These are phyloP conservation scores for Wallacemonas rigidus DNA, from an alignment of 208 protist species.

Conservation along the genomic window DNA sequence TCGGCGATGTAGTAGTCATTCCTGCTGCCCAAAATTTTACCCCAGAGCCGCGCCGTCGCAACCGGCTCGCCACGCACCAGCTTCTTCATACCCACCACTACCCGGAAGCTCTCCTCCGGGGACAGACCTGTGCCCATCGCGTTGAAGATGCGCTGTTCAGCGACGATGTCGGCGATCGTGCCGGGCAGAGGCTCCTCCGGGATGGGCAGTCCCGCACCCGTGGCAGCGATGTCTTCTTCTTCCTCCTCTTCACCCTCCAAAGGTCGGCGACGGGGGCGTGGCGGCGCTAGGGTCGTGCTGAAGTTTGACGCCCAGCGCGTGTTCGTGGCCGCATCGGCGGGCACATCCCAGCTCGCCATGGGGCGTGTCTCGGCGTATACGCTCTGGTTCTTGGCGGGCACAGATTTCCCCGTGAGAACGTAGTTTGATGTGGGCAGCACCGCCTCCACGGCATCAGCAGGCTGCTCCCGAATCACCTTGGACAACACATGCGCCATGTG, in stretches of 20 bases:
- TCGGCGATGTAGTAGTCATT: constrained; percentile 93
- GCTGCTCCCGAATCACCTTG: constrained; percentile 73
- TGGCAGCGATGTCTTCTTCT: constrained; percentile 41
- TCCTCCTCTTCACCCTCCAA: constrained; percentile 74
- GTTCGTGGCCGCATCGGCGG: constrained; percentile 62
- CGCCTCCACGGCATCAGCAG: constrained; percentile 64
- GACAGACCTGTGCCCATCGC: constrained; percentile 76
- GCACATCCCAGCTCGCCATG: constrained; percentile 57
- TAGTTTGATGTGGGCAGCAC: constrained; percentile 69
- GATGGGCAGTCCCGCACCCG: constrained; percentile 22
- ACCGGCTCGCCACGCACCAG: constrained; percentile 85
- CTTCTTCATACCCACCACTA: constrained; percentile 87
- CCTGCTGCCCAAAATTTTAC: constrained; percentile 77
- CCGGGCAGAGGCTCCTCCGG: constrained; percentile 60
- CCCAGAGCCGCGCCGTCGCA: constrained; percentile 83
- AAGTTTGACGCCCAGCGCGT: constrained; percentile 79
- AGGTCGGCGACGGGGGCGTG: constrained; percentile 53
- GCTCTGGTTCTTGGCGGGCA: constrained; percentile 51
- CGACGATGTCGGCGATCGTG: constrained; percentile 78
- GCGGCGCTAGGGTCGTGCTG: constrained; percentile 65
- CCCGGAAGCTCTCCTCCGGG: constrained; percentile 75
- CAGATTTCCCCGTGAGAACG: constrained; percentile 65
- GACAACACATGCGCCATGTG: constrained; percentile 85
- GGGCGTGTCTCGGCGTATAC: constrained; percentile 70
- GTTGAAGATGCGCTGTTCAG: constrained; percentile 86